Base-by-base conservation (phyloP, 2,329 filamentous ascomycete genomes). In the Hymenoscyphus occultus region DNA sequence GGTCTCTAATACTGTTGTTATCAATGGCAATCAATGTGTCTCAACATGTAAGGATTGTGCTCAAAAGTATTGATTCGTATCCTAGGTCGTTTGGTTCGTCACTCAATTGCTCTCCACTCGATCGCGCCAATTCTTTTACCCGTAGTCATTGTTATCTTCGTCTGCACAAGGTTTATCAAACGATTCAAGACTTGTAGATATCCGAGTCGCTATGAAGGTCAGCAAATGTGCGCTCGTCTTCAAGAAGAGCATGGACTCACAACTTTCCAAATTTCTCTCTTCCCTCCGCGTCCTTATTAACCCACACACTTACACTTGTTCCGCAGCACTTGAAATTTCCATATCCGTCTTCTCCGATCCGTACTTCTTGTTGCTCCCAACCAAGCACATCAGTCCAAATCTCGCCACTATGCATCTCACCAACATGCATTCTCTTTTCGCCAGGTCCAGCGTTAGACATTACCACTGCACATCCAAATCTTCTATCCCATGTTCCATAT, bases 341-440 rank as follows among this genome's bases (percentile, higher is more conserved):
- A 71, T 80, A 88, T 0, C 88, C 88, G 39, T 83, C 78, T 1
- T 78, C 75, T 68, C 86, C 86, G 69, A 91, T 88, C 16, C 77
- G 75, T 0, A 90, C 83, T 67, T 84, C 80, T 0, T 81, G 81
- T 59, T 82, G 71, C 63, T 81, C 80, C 81, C 82, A 84, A 6
- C 78, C 82, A 61, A 87, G 74, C 1, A 90, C 72, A 77, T 91
- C 87, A 0, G 84, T 86, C 87, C 88, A 90, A 48, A 78, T 74
- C 76, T 90, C 84, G 0, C 84, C 86, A 0, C 80, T 79, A 72
- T 87, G 85, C 59, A 77, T 76, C 60, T 79, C 75, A 0, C 88
- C 88, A 13, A 90, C 85, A 66, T 80, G 82, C 87, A 91, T 90
- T 66, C 78, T 81, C 72, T 85, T 86, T 66, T 80, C 76, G 10